These are phyloP conservation scores for Lotmaria passim DNA, from an alignment of 208 protist species.

Conservation along the genomic window DNA sequence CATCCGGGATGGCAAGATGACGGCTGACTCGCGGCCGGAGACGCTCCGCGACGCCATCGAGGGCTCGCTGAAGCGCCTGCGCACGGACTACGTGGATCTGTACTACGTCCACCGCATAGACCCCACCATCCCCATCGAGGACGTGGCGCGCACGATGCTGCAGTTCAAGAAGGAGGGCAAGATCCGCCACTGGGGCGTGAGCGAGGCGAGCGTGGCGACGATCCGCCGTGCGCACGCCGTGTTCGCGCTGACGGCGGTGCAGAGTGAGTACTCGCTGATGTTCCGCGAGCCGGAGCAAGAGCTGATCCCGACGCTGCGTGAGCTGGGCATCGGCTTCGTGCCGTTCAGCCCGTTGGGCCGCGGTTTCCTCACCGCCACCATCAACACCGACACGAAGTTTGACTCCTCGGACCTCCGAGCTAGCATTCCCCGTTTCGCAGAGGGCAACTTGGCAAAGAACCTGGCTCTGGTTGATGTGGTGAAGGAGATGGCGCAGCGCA, in stretches of 20 bases:
- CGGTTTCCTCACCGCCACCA: constrained; percentile 31
- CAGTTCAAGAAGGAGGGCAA: constrained; percentile 43
- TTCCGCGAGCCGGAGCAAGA: constrained; percentile 29
- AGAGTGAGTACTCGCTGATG: constrained; percentile 46
- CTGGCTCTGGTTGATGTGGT: constrained; percentile 15
- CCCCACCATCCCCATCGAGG: constrained; percentile 37
- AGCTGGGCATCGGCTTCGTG: constrained; percentile 43
- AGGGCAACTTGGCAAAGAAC: constrained; percentile 17
- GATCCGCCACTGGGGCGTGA: constrained; percentile 45
- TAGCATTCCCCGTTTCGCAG: constrained; percentile 26
- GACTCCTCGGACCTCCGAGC: constrained; percentile 19
- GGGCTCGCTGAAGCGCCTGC: constrained; percentile 43
- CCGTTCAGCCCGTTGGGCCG: constrained; percentile 38
- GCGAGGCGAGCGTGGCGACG: constrained; percentile 24
- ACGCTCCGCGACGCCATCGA: constrained; percentile 33
- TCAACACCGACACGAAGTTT: constrained; percentile 20
- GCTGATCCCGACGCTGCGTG: constrained; percentile 32
- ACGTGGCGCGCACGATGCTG: constrained; percentile 40
- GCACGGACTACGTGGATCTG: constrained; percentile 46
- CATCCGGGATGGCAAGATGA: too few relatives aligned
- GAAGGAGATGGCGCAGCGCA: constrained; percentile 15
- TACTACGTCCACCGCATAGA: constrained; percentile 50
- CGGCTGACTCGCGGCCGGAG: too few relatives aligned
- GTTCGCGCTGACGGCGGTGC: constrained; percentile 35
- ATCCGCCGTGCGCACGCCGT: constrained; percentile 42